Evolutionary conservation across 1,284 basidiomycete genomes (phyloP), one percentile per base, ranked within the genome.

Genomic region (Leccinum insigne): DNA sequence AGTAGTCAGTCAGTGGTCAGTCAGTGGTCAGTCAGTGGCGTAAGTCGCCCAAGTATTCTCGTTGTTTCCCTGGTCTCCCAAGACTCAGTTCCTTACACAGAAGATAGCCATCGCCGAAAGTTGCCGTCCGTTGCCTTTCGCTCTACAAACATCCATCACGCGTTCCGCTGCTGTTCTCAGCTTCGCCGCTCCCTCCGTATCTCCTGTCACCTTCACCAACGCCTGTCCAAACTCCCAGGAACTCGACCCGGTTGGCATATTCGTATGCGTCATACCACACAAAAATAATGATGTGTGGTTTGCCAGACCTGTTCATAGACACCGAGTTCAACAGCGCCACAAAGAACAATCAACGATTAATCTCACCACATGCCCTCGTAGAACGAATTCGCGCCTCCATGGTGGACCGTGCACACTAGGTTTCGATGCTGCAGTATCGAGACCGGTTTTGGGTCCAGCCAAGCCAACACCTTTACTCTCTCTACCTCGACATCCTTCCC

Each of bases 361-460:
- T 2, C 63, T 60, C n/a, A 69, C 70, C 70, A 67, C 23, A 64
- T 4, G 1, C 63, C 62, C 6, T 71, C 70, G 8, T 47, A 68
- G 35, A 65, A 70, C 4, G 68, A 71, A 49, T 71, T 70, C 5
- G 63, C 68, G 3, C 70, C 66, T 18, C 68, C 68, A 21, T 70
- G 66, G 16, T 68, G 68, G 4, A 70, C 64, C 4, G 57, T 64
- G 40, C 64, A 71, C 14, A 64, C 47, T 47, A 69, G 14, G 23
- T 66, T 66, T 0, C 49, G 56, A 61, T 67, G 67, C n/a, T 70
- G 69, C 6, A 71, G 44, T 56, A 68, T 59, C 11, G 69, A 59
- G 32, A 64, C 49, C 1, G 67, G 63, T 10, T 70, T 63, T 18
- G 58, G 57, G 2, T 70, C 61, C 38, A 69, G 13, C 69, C 69